These are phyloP conservation scores for Boletus rufocinnamomeus DNA, from an alignment of 768 basidiomycete species.

Conservation along the genomic window DNA sequence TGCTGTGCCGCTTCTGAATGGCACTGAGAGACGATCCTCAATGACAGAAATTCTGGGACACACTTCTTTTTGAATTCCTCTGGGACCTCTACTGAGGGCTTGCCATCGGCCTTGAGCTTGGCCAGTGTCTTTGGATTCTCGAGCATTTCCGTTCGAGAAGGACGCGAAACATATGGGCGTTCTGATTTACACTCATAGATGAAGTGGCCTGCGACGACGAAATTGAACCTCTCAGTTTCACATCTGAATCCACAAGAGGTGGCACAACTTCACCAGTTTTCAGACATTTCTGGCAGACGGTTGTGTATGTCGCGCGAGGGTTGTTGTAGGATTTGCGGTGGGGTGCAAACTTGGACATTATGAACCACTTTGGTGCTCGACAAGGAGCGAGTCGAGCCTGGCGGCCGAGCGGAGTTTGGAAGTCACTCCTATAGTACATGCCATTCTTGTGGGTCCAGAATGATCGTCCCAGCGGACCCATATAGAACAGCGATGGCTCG, in stretches of 20 bases:
- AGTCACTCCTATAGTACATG: neutral
- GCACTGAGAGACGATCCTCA: slow-evolving; percentile 4
- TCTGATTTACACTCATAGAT: slow-evolving; percentile 86
- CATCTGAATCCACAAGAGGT: slow-evolving; percentile 7
- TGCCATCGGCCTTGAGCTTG: slow-evolving; percentile 68
- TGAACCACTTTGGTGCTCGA: neutral
- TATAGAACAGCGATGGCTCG: slow-evolving; percentile 4
- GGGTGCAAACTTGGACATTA: slow-evolving; percentile 82
- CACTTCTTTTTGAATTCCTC: slow-evolving; percentile 89
- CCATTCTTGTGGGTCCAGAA: slow-evolving; percentile 11
- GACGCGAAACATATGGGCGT: slow-evolving; percentile 84
- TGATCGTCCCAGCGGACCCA: slow-evolving; percentile 20
- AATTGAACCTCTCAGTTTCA: neutral
- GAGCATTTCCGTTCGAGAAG: slow-evolving; percentile 83
- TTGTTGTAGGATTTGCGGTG: slow-evolving; percentile 63
- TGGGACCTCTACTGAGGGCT: slow-evolving; percentile 81
- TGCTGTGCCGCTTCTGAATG: slow-evolving; percentile 69
- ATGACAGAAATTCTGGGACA: slow-evolving; percentile 26
- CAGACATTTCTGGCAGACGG: slow-evolving; percentile 84
- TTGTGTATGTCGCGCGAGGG: slow-evolving; percentile 63
- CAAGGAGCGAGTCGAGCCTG: neutral
- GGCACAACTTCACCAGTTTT: slow-evolving; percentile 47
- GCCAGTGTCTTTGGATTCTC: slow-evolving; percentile 71
- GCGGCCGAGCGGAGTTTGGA: slow-evolving; percentile 15
- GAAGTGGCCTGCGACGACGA: slow-evolving; percentile 65